These are phyloP conservation scores for Corchorus olitorius DNA, from an alignment of 345 rosid genomes.

Conservation along the genomic window DNA sequence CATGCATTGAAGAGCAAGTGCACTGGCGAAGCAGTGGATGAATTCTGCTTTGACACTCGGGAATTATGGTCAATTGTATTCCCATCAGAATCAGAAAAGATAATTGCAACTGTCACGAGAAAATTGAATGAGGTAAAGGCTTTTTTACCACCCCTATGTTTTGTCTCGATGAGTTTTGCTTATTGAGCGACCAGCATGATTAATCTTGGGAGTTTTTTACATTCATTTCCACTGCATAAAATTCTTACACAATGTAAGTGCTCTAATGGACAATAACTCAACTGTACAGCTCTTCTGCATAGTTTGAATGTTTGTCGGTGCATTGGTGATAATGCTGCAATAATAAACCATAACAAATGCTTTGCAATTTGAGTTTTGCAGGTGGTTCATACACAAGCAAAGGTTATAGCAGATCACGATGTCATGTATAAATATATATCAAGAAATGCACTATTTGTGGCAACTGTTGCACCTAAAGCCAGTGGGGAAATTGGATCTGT, in stretches of 20 bases:
- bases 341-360: not conserved
- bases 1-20: constrained; percentile 67
- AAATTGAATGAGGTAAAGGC: constrained; percentile 76
- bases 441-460: constrained; percentile 83
- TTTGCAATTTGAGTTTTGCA: constrained; percentile 32
- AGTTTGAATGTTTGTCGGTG: constrained; percentile 2
- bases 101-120: constrained; percentile 66
- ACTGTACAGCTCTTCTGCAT: not conserved
- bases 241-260: not conserved
- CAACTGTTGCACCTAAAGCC: constrained; percentile 86
- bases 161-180: not conserved
- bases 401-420: constrained; percentile 83
- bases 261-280: not conserved
- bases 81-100: constrained; percentile 89
- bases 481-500: constrained; percentile 85
- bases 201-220: not conserved
- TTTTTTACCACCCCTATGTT: not conserved
- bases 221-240: not conserved
- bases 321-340: constrained; percentile 7
- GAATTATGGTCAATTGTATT: constrained; percentile 90
- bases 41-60: constrained; percentile 77
- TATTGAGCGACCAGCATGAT: not conserved
- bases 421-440: constrained; percentile 91
- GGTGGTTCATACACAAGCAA: constrained; percentile 99
- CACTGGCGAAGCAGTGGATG: constrained; percentile 54